Conservation (phyloP, 768 basidiomycete species). For the Ramaria sp. region DNA sequence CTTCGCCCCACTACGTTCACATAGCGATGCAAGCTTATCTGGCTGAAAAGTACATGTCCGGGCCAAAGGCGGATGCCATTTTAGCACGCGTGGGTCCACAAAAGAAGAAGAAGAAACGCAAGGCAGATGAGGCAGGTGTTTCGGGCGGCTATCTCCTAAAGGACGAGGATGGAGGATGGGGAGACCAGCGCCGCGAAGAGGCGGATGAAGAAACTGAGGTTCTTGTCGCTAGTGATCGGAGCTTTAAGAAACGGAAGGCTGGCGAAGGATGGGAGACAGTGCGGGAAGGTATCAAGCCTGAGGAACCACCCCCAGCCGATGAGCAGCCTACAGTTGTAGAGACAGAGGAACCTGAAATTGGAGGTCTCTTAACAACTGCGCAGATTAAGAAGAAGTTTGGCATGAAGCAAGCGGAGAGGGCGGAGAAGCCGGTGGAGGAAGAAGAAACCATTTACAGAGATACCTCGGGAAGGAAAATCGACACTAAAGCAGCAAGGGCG, state of each 20-base stretch:
- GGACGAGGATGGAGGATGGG: constrained; percentile 55
- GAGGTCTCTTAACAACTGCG: constrained; percentile 69
- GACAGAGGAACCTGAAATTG: constrained; percentile 35
- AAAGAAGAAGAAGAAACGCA: constrained; percentile 60
- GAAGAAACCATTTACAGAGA: constrained; percentile 96
- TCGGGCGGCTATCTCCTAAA: constrained; percentile 19
- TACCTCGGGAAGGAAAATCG: constrained; percentile 75
- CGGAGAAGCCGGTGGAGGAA: constrained; percentile 34
- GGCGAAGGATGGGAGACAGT: constrained; percentile 62
- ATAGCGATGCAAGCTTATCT: constrained; percentile 64
- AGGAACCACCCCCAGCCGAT: constrained; percentile 39
- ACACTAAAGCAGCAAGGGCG: constrained; percentile 73
- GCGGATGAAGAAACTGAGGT: constrained; percentile 49
- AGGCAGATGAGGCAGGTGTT: constrained; percentile 25
- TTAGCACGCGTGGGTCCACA: constrained; percentile 49
- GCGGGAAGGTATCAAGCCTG: constrained; percentile 38
- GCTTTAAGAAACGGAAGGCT: constrained; percentile 68
- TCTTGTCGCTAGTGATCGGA: constrained; percentile 60
- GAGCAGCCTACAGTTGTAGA: constrained; percentile 54
- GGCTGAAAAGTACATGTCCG: constrained; percentile 91
- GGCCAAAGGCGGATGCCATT: constrained; percentile 93
- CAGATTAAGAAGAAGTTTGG: constrained; percentile 50
- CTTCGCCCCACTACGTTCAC: background rate
- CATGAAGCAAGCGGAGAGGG: constrained; percentile 39
- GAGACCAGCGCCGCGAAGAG: constrained; percentile 29